Evolutionary conservation across 768 basidiomycete genomes (phyloP).

Genomic region (Cantharellus anzutake): DNA sequence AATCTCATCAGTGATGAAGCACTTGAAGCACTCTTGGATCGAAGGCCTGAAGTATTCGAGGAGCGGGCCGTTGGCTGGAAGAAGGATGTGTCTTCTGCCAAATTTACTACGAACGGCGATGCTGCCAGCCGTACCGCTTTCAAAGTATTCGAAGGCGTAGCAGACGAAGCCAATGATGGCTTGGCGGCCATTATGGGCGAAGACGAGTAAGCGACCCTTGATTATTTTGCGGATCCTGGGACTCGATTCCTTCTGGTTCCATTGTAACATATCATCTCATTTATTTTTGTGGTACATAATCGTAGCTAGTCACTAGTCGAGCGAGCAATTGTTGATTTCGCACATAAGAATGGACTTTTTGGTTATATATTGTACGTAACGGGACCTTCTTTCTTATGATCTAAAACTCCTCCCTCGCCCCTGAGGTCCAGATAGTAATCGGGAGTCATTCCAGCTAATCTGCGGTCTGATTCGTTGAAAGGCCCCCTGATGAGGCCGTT

Average conservation of each 20-base stretch:
- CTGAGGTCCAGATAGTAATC: slow-evolving; percentile 55
- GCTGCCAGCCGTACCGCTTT: slow-evolving; percentile 25
- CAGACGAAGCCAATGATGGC: slow-evolving; percentile 43
- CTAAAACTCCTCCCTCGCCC: slow-evolving; percentile 25
- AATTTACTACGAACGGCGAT: slow-evolving; percentile 14
- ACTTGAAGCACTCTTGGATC: slow-evolving; percentile 61
- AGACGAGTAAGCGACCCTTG: slow-evolving; percentile 8
- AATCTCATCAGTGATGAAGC: slow-evolving; percentile 69
- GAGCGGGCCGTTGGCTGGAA: slow-evolving; percentile 54
- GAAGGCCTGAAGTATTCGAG: slow-evolving; percentile 51
- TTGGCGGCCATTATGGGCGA: slow-evolving; percentile 51
- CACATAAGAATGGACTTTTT: no score
- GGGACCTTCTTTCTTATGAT: no score
- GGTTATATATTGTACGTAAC: no score
- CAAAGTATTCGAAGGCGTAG: slow-evolving; percentile 56
- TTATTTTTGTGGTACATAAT: no score
- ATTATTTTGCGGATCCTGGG: neutral
- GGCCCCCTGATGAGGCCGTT: slow-evolving; percentile 58
- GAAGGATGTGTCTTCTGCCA: neutral
- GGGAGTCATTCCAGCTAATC: slow-evolving; percentile 49
- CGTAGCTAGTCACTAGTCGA: no score
- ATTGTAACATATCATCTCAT: no score
- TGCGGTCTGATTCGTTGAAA: slow-evolving; percentile 59
- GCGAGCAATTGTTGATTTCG: no score
- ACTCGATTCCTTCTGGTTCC: neutral